A percentile compares a stretch with the other conserved stretches of the same genome.
These are phyloP conservation scores for Pisolithus orientalis DNA, from an alignment of 768 basidiomycete genomes.

Conservation along the genomic window DNA sequence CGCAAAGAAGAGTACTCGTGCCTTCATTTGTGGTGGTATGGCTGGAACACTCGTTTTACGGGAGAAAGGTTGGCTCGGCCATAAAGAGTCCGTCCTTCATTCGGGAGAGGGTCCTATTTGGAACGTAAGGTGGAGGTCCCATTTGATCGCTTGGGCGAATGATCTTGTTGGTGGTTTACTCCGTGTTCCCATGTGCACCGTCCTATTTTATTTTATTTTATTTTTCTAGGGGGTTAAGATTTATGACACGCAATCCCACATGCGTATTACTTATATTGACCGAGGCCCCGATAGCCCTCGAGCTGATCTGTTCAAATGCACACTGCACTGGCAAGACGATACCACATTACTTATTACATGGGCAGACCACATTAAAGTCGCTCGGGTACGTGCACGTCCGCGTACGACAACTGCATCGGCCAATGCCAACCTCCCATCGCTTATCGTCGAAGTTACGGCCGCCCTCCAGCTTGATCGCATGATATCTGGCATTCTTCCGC, in stretches of 20 bases:
- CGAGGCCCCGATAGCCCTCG: slow-evolving; percentile 77
- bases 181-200: background rate
- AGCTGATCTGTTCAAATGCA: slow-evolving; percentile 92
- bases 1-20: slow-evolving; percentile 65
- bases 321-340: slow-evolving; percentile 89
- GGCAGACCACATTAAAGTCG: slow-evolving; percentile 92
- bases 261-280: slow-evolving; percentile 81
- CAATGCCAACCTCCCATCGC: slow-evolving; percentile 46
- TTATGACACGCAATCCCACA: slow-evolving; percentile 75
- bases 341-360: slow-evolving; percentile 85
- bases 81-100: slow-evolving; percentile 82
- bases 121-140: slow-evolving; percentile 81
- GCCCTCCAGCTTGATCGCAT: slow-evolving; percentile 93
- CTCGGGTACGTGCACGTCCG: slow-evolving; percentile 63
- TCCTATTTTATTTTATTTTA: background rate
- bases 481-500: slow-evolving; percentile 86
- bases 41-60: slow-evolving; percentile 80
- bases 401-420: slow-evolving; percentile 36
- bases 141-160: slow-evolving; percentile 93
- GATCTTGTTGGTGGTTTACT: slow-evolving; percentile 55
- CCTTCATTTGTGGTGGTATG: slow-evolving; percentile 89
- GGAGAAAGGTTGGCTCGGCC: slow-evolving; percentile 96
- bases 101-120: slow-evolving; percentile 92
- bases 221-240: slow-evolving; percentile 79
- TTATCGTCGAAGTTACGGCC: slow-evolving; percentile 82